These are phyloP conservation scores for Sporothrix humicola DNA, from an alignment of 2,329 filamentous ascomycete genomes.

Conservation along the genomic window DNA sequence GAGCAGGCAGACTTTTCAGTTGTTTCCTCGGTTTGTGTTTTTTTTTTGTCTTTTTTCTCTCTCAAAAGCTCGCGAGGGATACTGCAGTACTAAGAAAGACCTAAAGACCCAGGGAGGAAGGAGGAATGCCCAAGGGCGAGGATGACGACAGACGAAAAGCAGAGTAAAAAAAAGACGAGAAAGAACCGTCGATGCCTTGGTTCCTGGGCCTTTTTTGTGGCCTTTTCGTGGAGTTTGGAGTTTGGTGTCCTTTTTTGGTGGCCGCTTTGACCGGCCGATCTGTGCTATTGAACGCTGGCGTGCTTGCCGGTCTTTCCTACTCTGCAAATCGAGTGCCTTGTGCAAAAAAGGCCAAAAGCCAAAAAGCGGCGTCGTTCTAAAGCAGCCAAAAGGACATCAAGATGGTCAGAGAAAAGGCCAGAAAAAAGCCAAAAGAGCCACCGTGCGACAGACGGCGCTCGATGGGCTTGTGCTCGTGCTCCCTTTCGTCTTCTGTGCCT, in stretches of 20 bases:
- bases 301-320: not conserved
- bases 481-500: not conserved
- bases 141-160: slow-evolving; percentile 9
- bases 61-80: not conserved
- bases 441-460: slow-evolving; percentile 11
- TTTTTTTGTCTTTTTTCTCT: not conserved
- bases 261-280: slow-evolving; percentile 24
- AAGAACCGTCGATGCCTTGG: not conserved
- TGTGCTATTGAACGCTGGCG: not conserved
- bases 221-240: not conserved
- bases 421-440: slow-evolving; percentile 15
- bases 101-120: not conserved
- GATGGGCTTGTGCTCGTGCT: slow-evolving; percentile 2
- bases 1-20: slow-evolving; percentile 3
- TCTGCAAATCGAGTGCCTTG: not conserved
- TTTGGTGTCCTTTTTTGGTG: not conserved
- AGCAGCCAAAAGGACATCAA: slow-evolving; percentile 4
- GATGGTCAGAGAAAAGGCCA: not conserved
- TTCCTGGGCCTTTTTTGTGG: not conserved
- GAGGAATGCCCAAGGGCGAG: slow-evolving; percentile 10
- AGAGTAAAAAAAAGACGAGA: not conserved
- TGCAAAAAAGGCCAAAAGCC: slow-evolving; percentile 18
- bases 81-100: not conserved
- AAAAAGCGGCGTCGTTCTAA: slow-evolving; percentile 14
- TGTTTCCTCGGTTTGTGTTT: not conserved